Evolutionary conservation across 2,329 filamentous ascomycete species (phyloP).

Genomic region (Fusarium piperis): DNA sequence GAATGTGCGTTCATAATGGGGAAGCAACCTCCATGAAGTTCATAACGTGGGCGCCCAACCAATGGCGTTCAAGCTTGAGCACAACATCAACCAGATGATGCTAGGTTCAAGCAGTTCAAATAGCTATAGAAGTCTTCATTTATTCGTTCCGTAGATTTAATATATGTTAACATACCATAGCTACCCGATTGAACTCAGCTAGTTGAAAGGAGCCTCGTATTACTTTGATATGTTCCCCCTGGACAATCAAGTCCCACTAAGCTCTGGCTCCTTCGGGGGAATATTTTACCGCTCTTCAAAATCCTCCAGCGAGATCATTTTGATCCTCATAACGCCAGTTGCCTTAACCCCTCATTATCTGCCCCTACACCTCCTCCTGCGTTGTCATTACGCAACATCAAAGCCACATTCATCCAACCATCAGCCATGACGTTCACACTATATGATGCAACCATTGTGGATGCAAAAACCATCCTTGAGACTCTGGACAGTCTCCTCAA

Average conservation of each 20-base stretch:
- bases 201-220: background rate
- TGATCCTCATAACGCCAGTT: background rate
- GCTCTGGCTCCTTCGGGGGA: background rate
- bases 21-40: too few relatives aligned
- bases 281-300: background rate
- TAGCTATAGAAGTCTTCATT: background rate
- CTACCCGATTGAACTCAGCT: background rate
- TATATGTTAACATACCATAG: background rate
- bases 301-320: background rate
- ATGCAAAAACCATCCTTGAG: slow-evolving; percentile 39
- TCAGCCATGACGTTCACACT: slow-evolving; percentile 41
- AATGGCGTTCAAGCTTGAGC: background rate
- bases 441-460: slow-evolving; percentile 47
- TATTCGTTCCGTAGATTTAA: background rate
- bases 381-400: background rate
- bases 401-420: background rate
- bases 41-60: background rate
- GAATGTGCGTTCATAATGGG: background rate
- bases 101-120: background rate
- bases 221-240: background rate
- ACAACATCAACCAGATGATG: background rate
- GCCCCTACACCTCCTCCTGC: background rate
- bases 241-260: background rate
- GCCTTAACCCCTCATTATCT: background rate
- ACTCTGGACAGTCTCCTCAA: slow-evolving; percentile 43